Evolutionary conservation across 768 basidiomycete genomes (phyloP).

Genomic region (Mycena capillaripes): DNA sequence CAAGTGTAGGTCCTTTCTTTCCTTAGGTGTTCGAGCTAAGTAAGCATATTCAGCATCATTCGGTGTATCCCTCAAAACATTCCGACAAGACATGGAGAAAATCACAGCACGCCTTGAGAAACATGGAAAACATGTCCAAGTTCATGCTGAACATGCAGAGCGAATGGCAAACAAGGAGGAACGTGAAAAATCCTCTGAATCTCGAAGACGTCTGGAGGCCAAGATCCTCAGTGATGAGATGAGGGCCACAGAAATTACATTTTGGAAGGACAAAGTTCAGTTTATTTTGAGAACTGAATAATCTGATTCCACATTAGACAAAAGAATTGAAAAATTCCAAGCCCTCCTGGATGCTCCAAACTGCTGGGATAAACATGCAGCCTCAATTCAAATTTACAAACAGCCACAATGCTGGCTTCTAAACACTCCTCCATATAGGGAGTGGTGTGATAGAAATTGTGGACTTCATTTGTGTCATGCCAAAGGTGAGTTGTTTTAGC

Average conservation of each 20-base stretch:
- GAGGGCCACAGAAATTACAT: slow-evolving; percentile 20
- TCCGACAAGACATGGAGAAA: slow-evolving; percentile 10
- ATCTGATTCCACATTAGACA: slow-evolving; percentile 11
- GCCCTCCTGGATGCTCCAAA: slow-evolving; percentile 26
- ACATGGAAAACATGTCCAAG: slow-evolving; percentile 17
- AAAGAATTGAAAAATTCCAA: slow-evolving; percentile 28
- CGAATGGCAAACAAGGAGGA: slow-evolving; percentile 20
- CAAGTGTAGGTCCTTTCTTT: not conserved
- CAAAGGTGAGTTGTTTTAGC: slow-evolving; percentile 20
- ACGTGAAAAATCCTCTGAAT: not conserved
- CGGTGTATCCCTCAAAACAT: not conserved
- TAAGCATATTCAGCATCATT: slow-evolving; percentile 10
- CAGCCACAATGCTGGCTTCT: slow-evolving; percentile 29
- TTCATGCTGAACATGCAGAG: slow-evolving; percentile 27
- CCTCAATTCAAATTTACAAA: slow-evolving; percentile 9
- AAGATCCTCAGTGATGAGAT: slow-evolving; percentile 20
- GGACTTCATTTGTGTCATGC: slow-evolving; percentile 30
- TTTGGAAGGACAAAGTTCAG: slow-evolving; percentile 4
- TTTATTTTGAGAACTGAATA: not conserved
- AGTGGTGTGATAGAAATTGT: not conserved
- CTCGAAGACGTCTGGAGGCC: not conserved
- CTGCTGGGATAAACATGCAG: slow-evolving; percentile 33
- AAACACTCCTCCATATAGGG: not conserved
- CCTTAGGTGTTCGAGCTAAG: not conserved
- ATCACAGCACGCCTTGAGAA: slow-evolving; percentile 24